Evolutionary conservation across 176 grass and related monocot species (phyloP), one percentile per base, ranked within the genome.

Genomic region (Cenchrus purpureus): DNA sequence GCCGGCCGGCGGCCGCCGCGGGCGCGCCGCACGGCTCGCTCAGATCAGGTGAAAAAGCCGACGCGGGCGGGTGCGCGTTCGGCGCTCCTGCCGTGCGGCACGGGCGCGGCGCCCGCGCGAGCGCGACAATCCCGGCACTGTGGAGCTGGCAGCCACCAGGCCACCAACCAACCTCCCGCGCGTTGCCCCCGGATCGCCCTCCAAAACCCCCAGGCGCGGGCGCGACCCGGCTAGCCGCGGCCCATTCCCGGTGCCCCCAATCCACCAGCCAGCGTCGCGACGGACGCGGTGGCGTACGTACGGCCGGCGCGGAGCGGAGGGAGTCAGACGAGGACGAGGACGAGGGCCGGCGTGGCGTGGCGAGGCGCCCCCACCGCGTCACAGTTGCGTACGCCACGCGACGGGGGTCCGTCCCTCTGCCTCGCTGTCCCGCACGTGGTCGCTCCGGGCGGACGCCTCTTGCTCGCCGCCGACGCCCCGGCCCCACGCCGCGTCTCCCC

Each of bases 381-480:
- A 86, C 84, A 57, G 77, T 78, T 16, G 43, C 55, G 49, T 22
- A 44, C 65, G 40, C 37, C 57, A 51, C 37, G 59, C 59, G 59
- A 81, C 29, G 60, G 67, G 60, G 72, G 31, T 37, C 76, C 19
- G 56, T 77, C 79, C 86, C 46, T 20, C 46, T 58, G 89, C 89
- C 90, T 90, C 86, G 93, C 93, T 95, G 93, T 84, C 89, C 84
- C 82, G 77, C 93, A 95, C 91, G 90, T 86, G 90, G 88, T 77
- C 51, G 34, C 56, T 3, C 34, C 34, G 37, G 37, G 37, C 37
- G 37, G 37, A 40, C 3, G 37, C 71, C 63, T 73, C 75, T 68
- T 61, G 32, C 63, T 85, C 73, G 7, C 81, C 83, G 77, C 81
- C 83, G 77, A 76, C 53, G 25, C 43, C 2, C 5, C 20, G 81